phyloP scores from a whole-genome alignment of 257 asterid genomes.

The Prunella vulgaris region DNA sequence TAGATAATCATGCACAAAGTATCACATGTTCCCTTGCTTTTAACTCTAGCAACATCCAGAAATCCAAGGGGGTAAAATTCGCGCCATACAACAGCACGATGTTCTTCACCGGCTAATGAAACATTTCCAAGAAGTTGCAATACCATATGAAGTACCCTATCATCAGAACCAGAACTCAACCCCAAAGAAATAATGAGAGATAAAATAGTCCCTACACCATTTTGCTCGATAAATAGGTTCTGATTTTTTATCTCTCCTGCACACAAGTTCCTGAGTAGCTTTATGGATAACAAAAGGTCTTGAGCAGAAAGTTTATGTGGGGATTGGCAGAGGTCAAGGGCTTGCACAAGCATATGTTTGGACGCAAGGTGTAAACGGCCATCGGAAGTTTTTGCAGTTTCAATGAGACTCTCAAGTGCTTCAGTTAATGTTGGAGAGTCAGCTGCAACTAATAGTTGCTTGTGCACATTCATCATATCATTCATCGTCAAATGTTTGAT shows the following conservation, averaged over 20 bases:
- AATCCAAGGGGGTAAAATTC: constrained; percentile 49
- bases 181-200: constrained; percentile 33
- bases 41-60: constrained; percentile 52
- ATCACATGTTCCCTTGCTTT: constrained; percentile 54
- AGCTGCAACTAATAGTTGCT: too few relatives aligned
- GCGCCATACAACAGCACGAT: constrained; percentile 54
- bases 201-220: constrained; percentile 47
- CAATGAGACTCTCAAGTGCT: constrained; percentile 49
- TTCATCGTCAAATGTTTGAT: too few relatives aligned
- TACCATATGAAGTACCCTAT: constrained; percentile 35
- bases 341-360: constrained; percentile 27
- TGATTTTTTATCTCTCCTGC: constrained; percentile 78
- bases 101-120: constrained; percentile 66
- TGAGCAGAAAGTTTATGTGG: constrained; percentile 33
- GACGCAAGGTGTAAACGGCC: constrained; percentile 63
- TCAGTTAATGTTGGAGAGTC: constrained; percentile 34
- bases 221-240: constrained; percentile 54
- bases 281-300: constrained; percentile 49
- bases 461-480: too few relatives aligned
- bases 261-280: constrained; percentile 75
- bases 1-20: constrained; percentile 74
- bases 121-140: constrained; percentile 84
- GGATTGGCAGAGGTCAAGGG: constrained; percentile 51
- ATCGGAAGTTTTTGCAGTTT: constrained; percentile 48
- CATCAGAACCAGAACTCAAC: constrained; percentile 35